phyloP scores from a whole-genome alignment of 805 yeast species.

The Metschnikowia koreensis region DNA sequence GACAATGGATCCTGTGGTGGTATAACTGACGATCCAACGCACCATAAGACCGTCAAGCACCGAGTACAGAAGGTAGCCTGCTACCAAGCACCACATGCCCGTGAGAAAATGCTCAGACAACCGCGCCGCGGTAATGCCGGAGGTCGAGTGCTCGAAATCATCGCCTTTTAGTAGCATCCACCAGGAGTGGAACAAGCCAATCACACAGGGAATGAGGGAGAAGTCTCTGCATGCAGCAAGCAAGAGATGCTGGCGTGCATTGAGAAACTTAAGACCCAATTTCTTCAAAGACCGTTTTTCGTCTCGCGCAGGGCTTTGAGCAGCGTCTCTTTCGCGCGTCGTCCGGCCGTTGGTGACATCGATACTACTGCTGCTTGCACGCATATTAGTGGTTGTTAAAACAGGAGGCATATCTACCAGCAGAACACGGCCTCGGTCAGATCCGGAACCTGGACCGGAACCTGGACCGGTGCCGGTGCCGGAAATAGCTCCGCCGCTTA shows the following conservation, averaged over 20 bases:
- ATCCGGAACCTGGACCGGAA: too few relatives aligned
- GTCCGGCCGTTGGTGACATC: slow-evolving; percentile 1
- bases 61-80: slow-evolving; percentile 79
- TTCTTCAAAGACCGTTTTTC: slow-evolving; percentile 41
- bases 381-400: slow-evolving; percentile 12
- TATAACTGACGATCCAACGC: slow-evolving; percentile 90
- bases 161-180: slow-evolving; percentile 29
- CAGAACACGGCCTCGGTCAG: slow-evolving; percentile 4
- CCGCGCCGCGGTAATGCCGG: slow-evolving; percentile 53
- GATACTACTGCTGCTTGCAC: slow-evolving; percentile 1
- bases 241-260: slow-evolving; percentile 72
- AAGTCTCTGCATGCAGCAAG: slow-evolving; percentile 78
- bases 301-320: slow-evolving; percentile 16
- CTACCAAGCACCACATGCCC: slow-evolving; percentile 90
- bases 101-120: slow-evolving; percentile 78
- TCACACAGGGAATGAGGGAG: slow-evolving; percentile 65
- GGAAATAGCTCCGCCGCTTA: neutral
- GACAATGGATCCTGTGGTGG: slow-evolving; percentile 82
- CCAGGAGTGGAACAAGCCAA: slow-evolving; percentile 51
- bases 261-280: slow-evolving; percentile 67
- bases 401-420: slow-evolving; percentile 11
- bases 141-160: slow-evolving; percentile 13
- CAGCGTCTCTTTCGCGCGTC: slow-evolving; percentile 9
- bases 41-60: slow-evolving; percentile 87
- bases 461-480: too few relatives aligned